phyloP scores from a whole-genome alignment of 1,284 basidiomycete species.

The Malassezia sp. region DNA sequence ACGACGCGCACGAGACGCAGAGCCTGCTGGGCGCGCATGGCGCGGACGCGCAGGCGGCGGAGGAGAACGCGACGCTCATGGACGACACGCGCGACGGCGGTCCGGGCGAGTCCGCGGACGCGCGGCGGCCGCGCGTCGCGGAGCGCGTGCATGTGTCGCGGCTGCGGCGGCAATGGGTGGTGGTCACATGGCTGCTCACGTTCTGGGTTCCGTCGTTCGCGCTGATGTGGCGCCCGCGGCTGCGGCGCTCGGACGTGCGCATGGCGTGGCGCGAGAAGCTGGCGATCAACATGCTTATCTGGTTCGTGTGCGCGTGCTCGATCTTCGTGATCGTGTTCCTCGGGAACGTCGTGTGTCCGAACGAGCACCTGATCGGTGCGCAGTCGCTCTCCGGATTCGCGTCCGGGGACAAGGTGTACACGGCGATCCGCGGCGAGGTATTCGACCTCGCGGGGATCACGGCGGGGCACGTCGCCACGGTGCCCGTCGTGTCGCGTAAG shows the following conservation, averaged over 20 bases:
- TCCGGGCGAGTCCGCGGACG: constrained; percentile 36
- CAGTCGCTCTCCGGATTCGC: constrained; percentile 67
- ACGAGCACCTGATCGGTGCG: constrained; percentile 74
- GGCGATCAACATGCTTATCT: constrained; percentile 81
- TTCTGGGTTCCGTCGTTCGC: constrained; percentile 74
- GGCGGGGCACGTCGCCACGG: constrained; percentile 55
- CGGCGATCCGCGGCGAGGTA: constrained; percentile 80
- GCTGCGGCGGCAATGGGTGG: constrained; percentile 74
- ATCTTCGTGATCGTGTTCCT: constrained; percentile 87
- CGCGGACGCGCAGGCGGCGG: background rate
- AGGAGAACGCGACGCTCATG: constrained; percentile 2
- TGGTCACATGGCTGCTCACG: constrained; percentile 76
- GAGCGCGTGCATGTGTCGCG: constrained; percentile 73
- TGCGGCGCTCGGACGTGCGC: constrained; percentile 85
- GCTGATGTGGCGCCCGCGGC: constrained; percentile 63
- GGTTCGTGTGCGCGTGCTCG: constrained; percentile 76
- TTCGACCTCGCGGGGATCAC: constrained; percentile 57
- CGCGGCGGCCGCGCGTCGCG: constrained; percentile 54
- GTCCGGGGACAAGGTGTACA: constrained; percentile 62
- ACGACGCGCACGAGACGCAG: constrained; percentile 6
- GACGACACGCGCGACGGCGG: constrained; percentile 54
- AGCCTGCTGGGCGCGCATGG: background rate
- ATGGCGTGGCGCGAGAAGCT: constrained; percentile 98
- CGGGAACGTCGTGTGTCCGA: constrained; percentile 81
- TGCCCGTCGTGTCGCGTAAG: constrained; percentile 65